Evolutionary conservation across 371 early-diverging fungal genomes (phyloP), one percentile per base, ranked within the genome.

Genomic region (Encephalitozoon romaleae): DNA sequence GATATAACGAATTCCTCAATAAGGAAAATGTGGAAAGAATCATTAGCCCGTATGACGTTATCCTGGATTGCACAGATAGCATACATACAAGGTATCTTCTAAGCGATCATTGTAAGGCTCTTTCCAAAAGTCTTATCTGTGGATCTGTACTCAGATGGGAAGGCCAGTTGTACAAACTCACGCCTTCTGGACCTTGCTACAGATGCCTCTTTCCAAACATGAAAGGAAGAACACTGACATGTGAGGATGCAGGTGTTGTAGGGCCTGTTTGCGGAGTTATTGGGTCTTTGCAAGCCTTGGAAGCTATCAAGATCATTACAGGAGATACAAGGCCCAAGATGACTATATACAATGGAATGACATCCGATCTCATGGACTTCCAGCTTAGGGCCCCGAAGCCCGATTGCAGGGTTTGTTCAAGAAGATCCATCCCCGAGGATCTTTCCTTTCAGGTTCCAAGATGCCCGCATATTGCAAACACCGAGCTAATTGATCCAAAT

Each of bases 231-330:
- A 92, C 94, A 6, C 91, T 93, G 4, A 92, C 89, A 81, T 98
- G 99, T 84, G 88, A 89, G 11, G 94, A 94, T 78, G 91, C 90
- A n/a, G 99, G 99, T n/a, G 95, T 98, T 6, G 84, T 96, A 45
- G 99, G 99, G 41, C 91, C 91, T 43, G 79, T 87, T 79, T 84
- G 83, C 65, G 98, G 98, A 5, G 86, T 94, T 34, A 90, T 98
- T 75, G 98, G 98, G 26, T 90, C 89, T 34, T 78, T 95, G 42
- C 92, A 95, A 87, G 96, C 96, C 25, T 86, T 93, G 64, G 94
- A 95, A 84, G 92, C 90, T 1, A 91, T 96, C 74, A 95, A 94
- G 72, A 8, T 49, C 4, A 74, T 82, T 30, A 23, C 82, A 41
- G 63, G 30, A 32, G 26, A 42, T 55, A 39, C 49, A 23, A 32